A percentile compares a stretch with the other conserved stretches of the same genome.
These are phyloP conservation scores for Penicillium dipodomyicola DNA, from an alignment of 495 filamentous ascomycete species.

Conservation along the genomic window DNA sequence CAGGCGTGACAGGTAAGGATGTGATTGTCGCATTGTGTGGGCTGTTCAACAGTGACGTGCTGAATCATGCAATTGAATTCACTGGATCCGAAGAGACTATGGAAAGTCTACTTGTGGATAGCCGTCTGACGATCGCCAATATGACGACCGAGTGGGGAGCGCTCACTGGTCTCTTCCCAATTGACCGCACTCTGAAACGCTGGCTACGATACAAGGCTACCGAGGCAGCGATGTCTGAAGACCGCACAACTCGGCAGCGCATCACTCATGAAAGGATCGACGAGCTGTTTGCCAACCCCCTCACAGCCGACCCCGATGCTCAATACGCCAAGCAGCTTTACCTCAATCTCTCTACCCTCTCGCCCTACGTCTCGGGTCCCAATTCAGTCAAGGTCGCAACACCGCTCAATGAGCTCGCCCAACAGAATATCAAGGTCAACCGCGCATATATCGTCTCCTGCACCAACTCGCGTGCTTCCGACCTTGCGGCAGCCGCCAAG, in stretches of 20 bases:
- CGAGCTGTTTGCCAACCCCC: constrained; percentile 61
- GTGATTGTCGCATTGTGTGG: constrained; percentile 89
- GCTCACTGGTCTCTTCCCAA: constrained; percentile 76
- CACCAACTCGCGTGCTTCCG: constrained; percentile 82
- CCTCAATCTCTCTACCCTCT: constrained; percentile 75
- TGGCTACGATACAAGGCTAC: constrained; percentile 82
- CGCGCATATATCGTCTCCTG: constrained; percentile 90
- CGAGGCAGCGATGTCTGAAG: constrained; percentile 49
- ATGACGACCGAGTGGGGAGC: constrained; percentile 98
- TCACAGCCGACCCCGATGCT: constrained; percentile 73
- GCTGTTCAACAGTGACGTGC: constrained; percentile 83
- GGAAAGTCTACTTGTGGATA: constrained; percentile 69
- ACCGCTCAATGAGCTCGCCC: constrained; percentile 69
- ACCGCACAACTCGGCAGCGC: constrained; percentile 34
- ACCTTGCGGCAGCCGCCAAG: constrained; percentile 76
- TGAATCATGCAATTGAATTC: constrained; percentile 94
- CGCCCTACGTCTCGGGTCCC: constrained; percentile 84
- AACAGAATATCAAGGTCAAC: constrained; percentile 65
- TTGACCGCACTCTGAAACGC: constrained; percentile 66
- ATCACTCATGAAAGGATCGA: constrained; percentile 72
- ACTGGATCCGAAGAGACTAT: constrained; percentile 77
- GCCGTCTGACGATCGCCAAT: constrained; percentile 82
- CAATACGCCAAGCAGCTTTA: constrained; percentile 80
- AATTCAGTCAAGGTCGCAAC: constrained; percentile 87
- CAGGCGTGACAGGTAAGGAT: constrained; percentile 91